These are phyloP conservation scores for Triticum timopheevii DNA, from an alignment of 176 grass and related monocot species.

Conservation along the genomic window DNA sequence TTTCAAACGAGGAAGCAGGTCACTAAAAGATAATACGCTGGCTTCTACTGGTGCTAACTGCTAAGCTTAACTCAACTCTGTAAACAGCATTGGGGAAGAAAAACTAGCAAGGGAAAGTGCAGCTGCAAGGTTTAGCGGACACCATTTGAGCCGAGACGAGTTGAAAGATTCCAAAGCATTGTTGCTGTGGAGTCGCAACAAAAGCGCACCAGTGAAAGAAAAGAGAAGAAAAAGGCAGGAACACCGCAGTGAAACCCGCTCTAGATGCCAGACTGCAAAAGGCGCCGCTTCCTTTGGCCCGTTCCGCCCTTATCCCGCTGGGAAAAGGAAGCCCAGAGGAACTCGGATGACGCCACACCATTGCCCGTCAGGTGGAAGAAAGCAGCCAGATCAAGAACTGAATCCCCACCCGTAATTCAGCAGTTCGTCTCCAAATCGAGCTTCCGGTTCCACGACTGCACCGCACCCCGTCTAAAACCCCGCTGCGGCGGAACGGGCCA, in stretches of 20 bases:
- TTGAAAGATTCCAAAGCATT: conserved; percentile 65
- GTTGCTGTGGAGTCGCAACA: conserved; percentile 40
- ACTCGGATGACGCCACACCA: conserved; percentile 33
- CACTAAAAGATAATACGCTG: no score
- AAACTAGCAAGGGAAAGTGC: conserved; percentile 34
- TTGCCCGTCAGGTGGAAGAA: conserved; percentile 16
- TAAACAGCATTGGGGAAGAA: conserved; percentile 16
- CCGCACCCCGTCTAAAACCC: conserved; percentile 23
- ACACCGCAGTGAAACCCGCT: conserved; percentile 36
- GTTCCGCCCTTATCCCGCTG: conserved; percentile 25
- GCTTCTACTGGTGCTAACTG: neutral
- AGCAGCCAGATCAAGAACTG: conserved; percentile 7
- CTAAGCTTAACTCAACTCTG: neutral
- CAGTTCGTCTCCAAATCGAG: conserved; percentile 34
- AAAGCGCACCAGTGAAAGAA: conserved; percentile 33
- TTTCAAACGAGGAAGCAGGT: no score
- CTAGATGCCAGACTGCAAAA: conserved; percentile 45
- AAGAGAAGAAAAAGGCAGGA: conserved; percentile 25
- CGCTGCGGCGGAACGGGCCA: neutral
- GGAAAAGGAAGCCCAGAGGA: conserved; percentile 27
- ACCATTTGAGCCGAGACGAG: conserved; percentile 65
- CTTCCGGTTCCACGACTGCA: neutral
- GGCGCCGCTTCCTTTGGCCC: conserved; percentile 38
- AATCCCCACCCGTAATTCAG: conserved; percentile 20
- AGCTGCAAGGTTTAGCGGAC: conserved; percentile 52